Evolutionary conservation across 768 basidiomycete species (phyloP).

Genomic region (Gelatoporia subvermispora): DNA sequence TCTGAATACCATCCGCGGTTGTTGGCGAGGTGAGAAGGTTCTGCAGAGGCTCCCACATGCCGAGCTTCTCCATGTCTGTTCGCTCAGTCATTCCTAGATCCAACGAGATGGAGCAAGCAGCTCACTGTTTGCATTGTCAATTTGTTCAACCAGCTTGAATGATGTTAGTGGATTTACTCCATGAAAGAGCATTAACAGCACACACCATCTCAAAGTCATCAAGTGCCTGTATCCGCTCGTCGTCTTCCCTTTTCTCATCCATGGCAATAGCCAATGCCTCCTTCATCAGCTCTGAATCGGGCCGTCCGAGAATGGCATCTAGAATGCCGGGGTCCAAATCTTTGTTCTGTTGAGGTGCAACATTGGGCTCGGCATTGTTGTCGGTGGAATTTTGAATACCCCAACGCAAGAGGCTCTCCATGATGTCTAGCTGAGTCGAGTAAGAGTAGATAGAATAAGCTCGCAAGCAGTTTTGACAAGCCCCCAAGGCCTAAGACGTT

Average conservation of each 20-base stretch:
- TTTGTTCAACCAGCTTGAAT: constrained; percentile 74
- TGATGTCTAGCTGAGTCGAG: constrained; percentile 21
- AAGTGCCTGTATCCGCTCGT: constrained; percentile 60
- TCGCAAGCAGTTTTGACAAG: constrained; percentile 2
- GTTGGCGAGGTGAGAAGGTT: constrained; percentile 49
- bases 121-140: constrained; percentile 87
- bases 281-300: constrained; percentile 81
- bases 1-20: constrained; percentile 56
- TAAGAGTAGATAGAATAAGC: background rate
- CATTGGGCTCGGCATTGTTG: constrained; percentile 27
- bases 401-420: constrained; percentile 83
- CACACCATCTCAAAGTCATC: constrained; percentile 87
- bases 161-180: background rate
- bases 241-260: constrained; percentile 49
- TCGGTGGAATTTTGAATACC: constrained; percentile 64
- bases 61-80: constrained; percentile 67
- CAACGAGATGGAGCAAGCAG: background rate
- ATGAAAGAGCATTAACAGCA: background rate
- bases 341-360: constrained; percentile 27
- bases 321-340: constrained; percentile 81
- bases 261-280: constrained; percentile 64
- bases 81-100: background rate
- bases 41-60: constrained; percentile 78
- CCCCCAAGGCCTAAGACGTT: no score
- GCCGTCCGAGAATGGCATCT: constrained; percentile 79